A percentile compares a stretch with the other conserved stretches of the same genome.
phyloP scores from a whole-genome alignment of 352 stramenopile genomes.

The Pythium phragmiticola region DNA sequence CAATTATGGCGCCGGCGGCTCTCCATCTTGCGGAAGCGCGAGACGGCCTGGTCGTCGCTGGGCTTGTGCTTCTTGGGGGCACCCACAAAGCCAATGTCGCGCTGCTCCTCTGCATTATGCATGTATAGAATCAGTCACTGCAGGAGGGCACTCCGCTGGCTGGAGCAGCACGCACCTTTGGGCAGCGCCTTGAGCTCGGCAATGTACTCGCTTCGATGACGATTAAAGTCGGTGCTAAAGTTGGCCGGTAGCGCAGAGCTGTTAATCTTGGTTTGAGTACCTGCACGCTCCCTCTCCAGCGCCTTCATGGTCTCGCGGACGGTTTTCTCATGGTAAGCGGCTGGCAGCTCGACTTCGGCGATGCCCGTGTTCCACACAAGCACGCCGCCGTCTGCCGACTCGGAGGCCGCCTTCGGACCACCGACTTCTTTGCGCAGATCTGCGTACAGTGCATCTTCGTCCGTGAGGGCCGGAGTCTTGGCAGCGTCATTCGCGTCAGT shows the following conservation, averaged over 20 bases:
- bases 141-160: neutral
- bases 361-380: slow-evolving; percentile 79
- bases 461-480: slow-evolving; percentile 25
- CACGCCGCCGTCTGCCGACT: slow-evolving; percentile 56
- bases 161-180: slow-evolving; percentile 36
- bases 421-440: slow-evolving; percentile 52
- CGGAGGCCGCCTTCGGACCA: slow-evolving; percentile 19
- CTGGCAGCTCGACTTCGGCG: slow-evolving; percentile 73
- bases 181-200: slow-evolving; percentile 65
- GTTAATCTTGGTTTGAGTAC: slow-evolving; percentile 29
- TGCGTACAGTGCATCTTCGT: slow-evolving; percentile 69
- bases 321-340: slow-evolving; percentile 49
- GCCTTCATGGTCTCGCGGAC: slow-evolving; percentile 48
- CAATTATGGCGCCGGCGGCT: slow-evolving; percentile 44
- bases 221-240: slow-evolving; percentile 79
- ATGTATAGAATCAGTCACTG: neutral
- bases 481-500: slow-evolving; percentile 14
- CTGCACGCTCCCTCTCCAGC: slow-evolving; percentile 33
- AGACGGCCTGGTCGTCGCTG: slow-evolving; percentile 61
- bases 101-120: slow-evolving; percentile 54
- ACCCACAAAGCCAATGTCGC: slow-evolving; percentile 59
- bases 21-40: slow-evolving; percentile 74
- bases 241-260: slow-evolving; percentile 67
- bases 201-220: slow-evolving; percentile 64
- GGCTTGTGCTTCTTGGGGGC: slow-evolving; percentile 61